Evolutionary conservation across 805 yeast species (phyloP), one percentile per base, ranked within the genome.

Genomic region (Saturnispora dispora): DNA sequence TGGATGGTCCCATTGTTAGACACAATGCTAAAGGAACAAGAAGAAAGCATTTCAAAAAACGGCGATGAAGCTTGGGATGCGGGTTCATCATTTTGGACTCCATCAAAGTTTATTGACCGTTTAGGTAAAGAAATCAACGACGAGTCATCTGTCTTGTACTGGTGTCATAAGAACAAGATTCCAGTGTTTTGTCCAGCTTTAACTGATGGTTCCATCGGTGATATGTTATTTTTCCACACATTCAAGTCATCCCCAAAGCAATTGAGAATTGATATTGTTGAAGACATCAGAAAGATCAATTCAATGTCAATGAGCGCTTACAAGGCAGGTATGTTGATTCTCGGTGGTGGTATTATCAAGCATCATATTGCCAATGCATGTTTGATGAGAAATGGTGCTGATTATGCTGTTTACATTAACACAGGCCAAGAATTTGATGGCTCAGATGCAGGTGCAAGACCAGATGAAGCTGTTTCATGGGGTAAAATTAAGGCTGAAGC

Each of bases 361-460:
- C 99, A 93, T 67, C 99, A 93, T 66, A 93, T 93, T 60, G 90
- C 96, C 62, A 93, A 93, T 64, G 99, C 99, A 13, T 91, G 98
- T 66, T 74, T 93, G 60, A 93, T 93, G 99, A 85, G 99, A 75
- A 95, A 93, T 62, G 99, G 99, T 62, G 99, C 99, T 22, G 99
- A 93, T 67, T 88, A 83, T 65, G 98, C 99, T 5, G 96, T 93
- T 18, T 93, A 80, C 70, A 91, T 93, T 66, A 93, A 93, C 70
- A 93, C 99, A 15, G 99, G 96, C 45, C 98, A 93, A 71, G 99
- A 93, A 67, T 93, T 89, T 61, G 99, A 93, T 65, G 99, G 99
- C 45, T 88, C 96, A 23, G 99, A 93, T 68, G 98, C 99, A 10
- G 99, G 99, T 57, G 99, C 99, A 5, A 81, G 99, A 66, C 98